phyloP scores from a whole-genome alignment of 1,284 basidiomycete species.

The Melampsora americana region DNA sequence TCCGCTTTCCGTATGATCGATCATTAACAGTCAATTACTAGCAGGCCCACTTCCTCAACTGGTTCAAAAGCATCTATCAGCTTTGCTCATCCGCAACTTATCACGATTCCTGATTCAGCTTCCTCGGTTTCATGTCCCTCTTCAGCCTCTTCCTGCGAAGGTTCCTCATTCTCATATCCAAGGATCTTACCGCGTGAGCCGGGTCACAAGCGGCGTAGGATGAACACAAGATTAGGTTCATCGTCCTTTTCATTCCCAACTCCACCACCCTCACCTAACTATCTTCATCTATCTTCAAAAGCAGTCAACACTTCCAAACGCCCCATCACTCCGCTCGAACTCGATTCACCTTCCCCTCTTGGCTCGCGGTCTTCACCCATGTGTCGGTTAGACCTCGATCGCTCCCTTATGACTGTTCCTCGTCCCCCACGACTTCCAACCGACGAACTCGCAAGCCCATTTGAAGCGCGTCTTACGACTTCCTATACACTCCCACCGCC shows the following conservation, averaged over 20 bases:
- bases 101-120: neutral
- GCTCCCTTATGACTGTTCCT: neutral
- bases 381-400: neutral
- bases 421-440: neutral
- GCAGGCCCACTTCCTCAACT: neutral
- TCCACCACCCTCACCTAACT: slow-evolving; percentile 3
- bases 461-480: neutral
- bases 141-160: neutral
- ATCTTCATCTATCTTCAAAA: neutral
- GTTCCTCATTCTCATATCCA: neutral
- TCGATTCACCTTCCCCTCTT: neutral
- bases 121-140: slow-evolving; percentile 6
- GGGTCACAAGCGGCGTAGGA: slow-evolving; percentile 1
- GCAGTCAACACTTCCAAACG: neutral
- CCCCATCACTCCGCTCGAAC: neutral
- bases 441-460: neutral
- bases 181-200: neutral
- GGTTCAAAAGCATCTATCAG: neutral
- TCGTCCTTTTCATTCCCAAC: neutral
- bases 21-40: neutral
- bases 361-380: neutral
- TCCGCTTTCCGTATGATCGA: too few relatives aligned
- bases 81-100: neutral
- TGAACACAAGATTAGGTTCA: slow-evolving; percentile 1
- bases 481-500: neutral